Evolutionary conservation across 805 yeast genomes (phyloP).

Genomic region (Wickerhamiella alocasiicola): DNA sequence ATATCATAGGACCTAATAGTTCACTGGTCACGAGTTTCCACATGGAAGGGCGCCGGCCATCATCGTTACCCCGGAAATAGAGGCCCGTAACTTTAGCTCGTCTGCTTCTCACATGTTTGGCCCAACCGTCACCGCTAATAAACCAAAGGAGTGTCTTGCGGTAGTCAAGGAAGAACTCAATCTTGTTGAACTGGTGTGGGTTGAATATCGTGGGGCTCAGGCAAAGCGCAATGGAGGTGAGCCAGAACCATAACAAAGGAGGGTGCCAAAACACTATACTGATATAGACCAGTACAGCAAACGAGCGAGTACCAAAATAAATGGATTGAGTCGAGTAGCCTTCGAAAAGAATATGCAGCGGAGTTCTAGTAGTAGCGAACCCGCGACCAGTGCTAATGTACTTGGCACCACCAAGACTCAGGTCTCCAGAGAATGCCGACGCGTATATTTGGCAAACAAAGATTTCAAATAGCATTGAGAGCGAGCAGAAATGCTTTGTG

Average conservation of each 20-base stretch:
- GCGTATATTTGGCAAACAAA: slow-evolving; percentile 71
- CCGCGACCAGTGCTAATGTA: slow-evolving; percentile 78
- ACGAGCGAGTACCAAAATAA: slow-evolving; percentile 47
- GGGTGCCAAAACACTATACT: slow-evolving; percentile 63
- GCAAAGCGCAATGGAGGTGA: slow-evolving; percentile 67
- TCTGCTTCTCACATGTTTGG: slow-evolving; percentile 44
- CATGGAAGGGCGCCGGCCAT: slow-evolving; percentile 53
- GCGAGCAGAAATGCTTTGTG: slow-evolving; percentile 51
- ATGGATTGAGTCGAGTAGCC: slow-evolving; percentile 58
- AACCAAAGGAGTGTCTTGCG: slow-evolving; percentile 71
- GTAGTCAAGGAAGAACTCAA: slow-evolving; percentile 82
- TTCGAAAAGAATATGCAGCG: slow-evolving; percentile 52
- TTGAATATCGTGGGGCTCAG: slow-evolving; percentile 82
- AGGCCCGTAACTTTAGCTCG: slow-evolving; percentile 78
- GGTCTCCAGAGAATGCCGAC: slow-evolving; percentile 51
- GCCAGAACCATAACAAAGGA: slow-evolving; percentile 89
- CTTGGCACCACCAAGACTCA: slow-evolving; percentile 67
- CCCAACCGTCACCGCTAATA: slow-evolving; percentile 53
- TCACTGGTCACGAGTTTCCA: slow-evolving; percentile 59
- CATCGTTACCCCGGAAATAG: slow-evolving; percentile 40
- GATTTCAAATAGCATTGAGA: slow-evolving; percentile 68
- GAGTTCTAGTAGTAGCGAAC: slow-evolving; percentile 60
- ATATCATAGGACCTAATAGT: slow-evolving; percentile 46
- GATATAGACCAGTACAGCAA: slow-evolving; percentile 42
- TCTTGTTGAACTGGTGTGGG: slow-evolving; percentile 87